These are phyloP conservation scores for Ceratocystis papillata DNA, from an alignment of 2,329 filamentous ascomycete genomes.

Conservation along the genomic window DNA sequence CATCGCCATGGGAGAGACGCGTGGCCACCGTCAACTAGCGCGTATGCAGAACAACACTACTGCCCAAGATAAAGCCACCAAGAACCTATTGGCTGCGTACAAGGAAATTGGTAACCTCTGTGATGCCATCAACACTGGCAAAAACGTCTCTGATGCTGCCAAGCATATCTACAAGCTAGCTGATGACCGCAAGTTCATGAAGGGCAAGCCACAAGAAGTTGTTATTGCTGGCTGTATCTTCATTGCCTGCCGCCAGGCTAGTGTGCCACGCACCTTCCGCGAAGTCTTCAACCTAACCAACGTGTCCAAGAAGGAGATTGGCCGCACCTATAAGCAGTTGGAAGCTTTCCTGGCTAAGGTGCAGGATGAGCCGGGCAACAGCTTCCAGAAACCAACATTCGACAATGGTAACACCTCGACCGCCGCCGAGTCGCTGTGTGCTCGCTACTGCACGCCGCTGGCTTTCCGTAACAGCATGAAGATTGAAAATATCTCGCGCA, in stretches of 20 bases:
- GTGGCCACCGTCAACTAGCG: constrained; percentile 61
- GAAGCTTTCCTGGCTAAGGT: constrained; percentile 76
- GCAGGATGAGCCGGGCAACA: constrained; percentile 48
- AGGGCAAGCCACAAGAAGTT: constrained; percentile 87
- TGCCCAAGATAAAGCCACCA: constrained; percentile 71
- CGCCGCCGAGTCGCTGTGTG: constrained; percentile 72
- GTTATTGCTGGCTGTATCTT: constrained; percentile 96
- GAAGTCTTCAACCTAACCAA: constrained; percentile 91
- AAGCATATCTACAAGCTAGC: constrained; percentile 94
- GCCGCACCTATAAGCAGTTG: constrained; percentile 83
- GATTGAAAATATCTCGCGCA: constrained; percentile 68
- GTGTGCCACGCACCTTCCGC: constrained; percentile 77
- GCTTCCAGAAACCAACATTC: constrained; percentile 43
- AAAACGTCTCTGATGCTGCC: constrained; percentile 73
- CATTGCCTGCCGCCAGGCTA: constrained; percentile 86
- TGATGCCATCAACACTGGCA: constrained; percentile 71
- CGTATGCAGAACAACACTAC: constrained; percentile 78
- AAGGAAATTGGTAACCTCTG: constrained; percentile 81
- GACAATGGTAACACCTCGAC: constrained; percentile 66
- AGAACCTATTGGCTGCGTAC: constrained; percentile 70
- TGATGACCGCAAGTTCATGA: constrained; percentile 85
- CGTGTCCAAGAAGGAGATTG: constrained; percentile 95
- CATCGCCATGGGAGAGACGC: constrained; percentile 72
- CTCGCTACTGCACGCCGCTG: constrained; percentile 79
- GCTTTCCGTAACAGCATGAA: constrained; percentile 58